Evolutionary conservation across 805 yeast species (phyloP), one percentile per base, ranked within the genome.

Genomic region (Grigorovia transvaalensis): DNA sequence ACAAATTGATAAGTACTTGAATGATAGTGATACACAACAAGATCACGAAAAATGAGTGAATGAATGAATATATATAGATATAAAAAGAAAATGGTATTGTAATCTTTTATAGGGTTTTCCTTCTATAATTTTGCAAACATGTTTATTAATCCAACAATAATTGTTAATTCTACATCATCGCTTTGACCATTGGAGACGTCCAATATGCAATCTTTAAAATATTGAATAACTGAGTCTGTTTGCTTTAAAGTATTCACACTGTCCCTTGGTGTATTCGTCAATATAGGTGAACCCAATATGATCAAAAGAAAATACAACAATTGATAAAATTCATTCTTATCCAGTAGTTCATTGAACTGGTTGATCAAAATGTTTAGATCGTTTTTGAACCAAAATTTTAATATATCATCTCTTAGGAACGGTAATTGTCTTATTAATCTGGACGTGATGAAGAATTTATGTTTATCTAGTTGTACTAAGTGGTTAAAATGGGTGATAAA

Each of bases 271-370:
- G 27, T 23, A 33, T 33, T 33, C 8, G 15, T 33, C 15, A 38
- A 15, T 7, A 38, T 13, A 12, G 42, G 42, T 9, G 65, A 58
- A 3, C 68, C 68, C 44, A 54, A 60, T 4, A 62, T 43, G 18
- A 59, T 52, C 12, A 65, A 47, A 1, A 60, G 46, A 48, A 60
- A 65, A 54, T 66, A 64, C n/a, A 65, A 52, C 27, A 65, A 41
- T 3, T 54, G 50, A 46, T 55, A 54, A 50, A 55, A 62, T 6
- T 52, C 44, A 27, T 55, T 50, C 4, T 52, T 48, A 45, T 60
- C 64, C 18, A 59, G 53, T 30, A 65, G 40, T 8, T 41, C 35
- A 44, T 60, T 55, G 46, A 65, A 65, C 46, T 57, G 56, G 1
- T 50, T n/a, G 1, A 58, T 52, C 1, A 64, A 18, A 45, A 20